phyloP scores from a whole-genome alignment of 768 basidiomycete genomes.

The Tremella mesenterica region DNA sequence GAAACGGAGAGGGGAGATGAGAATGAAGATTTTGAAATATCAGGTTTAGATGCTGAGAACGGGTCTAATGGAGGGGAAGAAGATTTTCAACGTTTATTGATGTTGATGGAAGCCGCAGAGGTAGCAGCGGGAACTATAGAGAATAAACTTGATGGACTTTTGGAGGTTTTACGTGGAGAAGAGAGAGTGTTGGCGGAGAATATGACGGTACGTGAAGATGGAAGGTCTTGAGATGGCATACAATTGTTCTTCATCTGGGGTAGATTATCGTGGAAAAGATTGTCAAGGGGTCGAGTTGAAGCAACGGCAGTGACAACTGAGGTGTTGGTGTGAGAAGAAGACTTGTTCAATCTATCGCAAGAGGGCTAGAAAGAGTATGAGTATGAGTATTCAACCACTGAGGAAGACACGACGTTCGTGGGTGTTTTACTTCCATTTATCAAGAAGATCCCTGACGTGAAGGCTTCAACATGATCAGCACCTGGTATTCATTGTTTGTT shows the following conservation, averaged over 20 bases:
- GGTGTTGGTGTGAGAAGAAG: too few relatives aligned
- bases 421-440: background rate
- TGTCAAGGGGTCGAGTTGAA: background rate
- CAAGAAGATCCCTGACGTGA: too few relatives aligned
- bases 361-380: too few relatives aligned
- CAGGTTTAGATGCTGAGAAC: background rate
- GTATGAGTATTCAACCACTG: background rate
- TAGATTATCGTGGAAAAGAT: background rate
- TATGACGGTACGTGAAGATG: background rate
- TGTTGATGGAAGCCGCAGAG: conserved; percentile 37
- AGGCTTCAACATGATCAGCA: too few relatives aligned
- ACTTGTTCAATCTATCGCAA: too few relatives aligned
- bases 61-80: conserved; percentile 1
- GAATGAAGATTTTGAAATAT: too few relatives aligned
- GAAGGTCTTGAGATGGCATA: background rate
- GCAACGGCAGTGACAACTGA: background rate
- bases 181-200: conserved; percentile 1
- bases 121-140: conserved; percentile 40
- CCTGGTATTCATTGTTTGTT: too few relatives aligned
- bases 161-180: conserved; percentile 54
- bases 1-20: too few relatives aligned
- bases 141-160: conserved; percentile 31
- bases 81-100: conserved; percentile 26
- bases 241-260: background rate
- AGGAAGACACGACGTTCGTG: background rate